Base-by-base conservation (phyloP, 2,329 filamentous ascomycete species). In the Trichoderma simmonsii region DNA sequence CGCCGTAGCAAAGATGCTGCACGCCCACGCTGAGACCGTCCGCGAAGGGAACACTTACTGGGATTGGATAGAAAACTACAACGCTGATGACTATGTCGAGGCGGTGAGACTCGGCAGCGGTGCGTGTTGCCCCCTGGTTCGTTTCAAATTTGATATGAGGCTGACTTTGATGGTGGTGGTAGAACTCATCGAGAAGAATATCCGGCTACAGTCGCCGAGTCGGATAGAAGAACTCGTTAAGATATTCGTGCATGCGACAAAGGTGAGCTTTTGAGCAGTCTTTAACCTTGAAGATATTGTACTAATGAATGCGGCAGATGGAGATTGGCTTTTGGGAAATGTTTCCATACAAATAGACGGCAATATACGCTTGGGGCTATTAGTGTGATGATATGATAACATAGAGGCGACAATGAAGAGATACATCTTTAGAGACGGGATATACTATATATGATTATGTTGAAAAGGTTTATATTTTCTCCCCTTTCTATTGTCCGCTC, bases 61-160 rank as follows among this genome's bases (percentile, higher is more conserved):
- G 91, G 88, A 90, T 60, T 98, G 95, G 95, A 93, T 98, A 75
- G 86, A 95, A 79, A 97, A 93, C 78, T 98, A 98, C 78, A 88
- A 92, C 18, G 92, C 91, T 2, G 90, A 93, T 1, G 93, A 96
- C 79, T 98, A 97, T 75, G 82, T 85, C 0, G 85, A 90, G 73
- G 93, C 93, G 6, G 92, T 97, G 69, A 85, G 85, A 74, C 85
- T 89, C 3, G 93, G 93, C 26, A 89, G 87, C 70, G 89, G 92
- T 93, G 83, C 81, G 87, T 59, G 34, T 11, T 60, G 32, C 21
- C 48, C 30, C 30, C 21, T 32, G n/a, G 3, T 67, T 11, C 26
- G n/a, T 34, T 34, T 32, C 57, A n/a, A 21, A 21, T 3, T 32
- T 6, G 54, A 56, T 6, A 24, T 8, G 32, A 12, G 28, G 6